Evolutionary conservation across 192 early-diverging fungal genomes (phyloP), one percentile per base, ranked within the genome.

Genomic region (Paraglomus brasilianum): DNA sequence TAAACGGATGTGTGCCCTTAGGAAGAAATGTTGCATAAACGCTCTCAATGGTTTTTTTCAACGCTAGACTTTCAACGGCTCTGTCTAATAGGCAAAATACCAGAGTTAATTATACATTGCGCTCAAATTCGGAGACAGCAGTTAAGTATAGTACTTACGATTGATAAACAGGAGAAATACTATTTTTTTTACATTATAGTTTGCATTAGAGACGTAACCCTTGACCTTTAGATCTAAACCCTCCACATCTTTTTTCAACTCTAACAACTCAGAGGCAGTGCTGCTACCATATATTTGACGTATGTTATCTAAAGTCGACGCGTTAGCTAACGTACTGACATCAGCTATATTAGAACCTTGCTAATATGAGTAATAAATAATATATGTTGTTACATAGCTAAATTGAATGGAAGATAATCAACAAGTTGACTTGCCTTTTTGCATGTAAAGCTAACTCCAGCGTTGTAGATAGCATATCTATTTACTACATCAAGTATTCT

Each of bases 91-190:
- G 52, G 19, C 38, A n/a, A 42, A 38, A 38, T 9, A 53, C 6
- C 36, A 22, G 39, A 60, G 47, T 85, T 56, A 41, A 52, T 30
- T 15, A 45, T 19, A 47, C 4, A 5, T 45, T 13, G 19, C 4
- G 14, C 3, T 40, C 2, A 22, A 64, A 21, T 45, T 17, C 38
- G 5, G 21, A 52, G 7, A 36, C 7, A 51, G 11, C 9, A 48
- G 56, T 5, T 38, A 64, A 57, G 0, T 52, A 14, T 43, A 0
- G 13, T 1, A 72, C 87, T 73, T 85, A 92, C 90, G 85, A 79
- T 99, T 99, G 71, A 99, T 99, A 71, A 99, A 99, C 5, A 99
- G 75, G 0, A 99, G 70, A 67, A 99, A 90, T 8, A 78, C 82
- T 71, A 90, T 85, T 74, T 93, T 93, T 66, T 93, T 93, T 71